A percentile compares a stretch with the other conserved stretches of the same genome.
These are phyloP conservation scores for Nakaseomyces nivariensis DNA, from an alignment of 1,139 yeast genomes.

Conservation along the genomic window DNA sequence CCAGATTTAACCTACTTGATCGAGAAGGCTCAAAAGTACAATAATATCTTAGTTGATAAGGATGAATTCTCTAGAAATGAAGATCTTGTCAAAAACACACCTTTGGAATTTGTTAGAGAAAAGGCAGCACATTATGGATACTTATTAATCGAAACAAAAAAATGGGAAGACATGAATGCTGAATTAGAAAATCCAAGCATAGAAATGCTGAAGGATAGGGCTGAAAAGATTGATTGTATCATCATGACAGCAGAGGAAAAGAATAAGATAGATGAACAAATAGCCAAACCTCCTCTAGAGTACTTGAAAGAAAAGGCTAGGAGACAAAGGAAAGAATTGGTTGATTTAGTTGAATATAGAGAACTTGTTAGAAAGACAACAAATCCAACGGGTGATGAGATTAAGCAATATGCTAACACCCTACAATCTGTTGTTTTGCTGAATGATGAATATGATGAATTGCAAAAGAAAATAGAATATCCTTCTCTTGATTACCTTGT, in stretches of 20 bases:
- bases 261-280: not conserved
- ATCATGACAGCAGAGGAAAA: constrained; percentile 4
- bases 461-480: constrained; percentile 1
- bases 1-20: constrained; percentile 8
- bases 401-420: constrained; percentile 21
- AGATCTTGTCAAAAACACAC: not conserved
- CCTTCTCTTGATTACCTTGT: constrained; percentile 7
- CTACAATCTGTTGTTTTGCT: constrained; percentile 14
- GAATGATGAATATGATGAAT: constrained; percentile 11
- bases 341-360: constrained; percentile 13
- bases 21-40: constrained; percentile 18
- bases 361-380: constrained; percentile 11
- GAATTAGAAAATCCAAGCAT: constrained; percentile 18
- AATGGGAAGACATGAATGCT: constrained; percentile 11
- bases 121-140: not conserved
- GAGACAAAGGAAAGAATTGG: not conserved
- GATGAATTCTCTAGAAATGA: constrained; percentile 1
- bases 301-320: constrained; percentile 8
- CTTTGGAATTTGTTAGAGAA: constrained; percentile 1
- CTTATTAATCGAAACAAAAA: constrained; percentile 1
- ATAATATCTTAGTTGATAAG: not conserved
- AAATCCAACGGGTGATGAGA: constrained; percentile 18
- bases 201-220: not conserved
- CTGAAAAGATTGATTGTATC: constrained; percentile 3
- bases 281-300: constrained; percentile 10